Base-by-base conservation (phyloP, 805 yeast species). In the Yamadazyma olivae region DNA sequence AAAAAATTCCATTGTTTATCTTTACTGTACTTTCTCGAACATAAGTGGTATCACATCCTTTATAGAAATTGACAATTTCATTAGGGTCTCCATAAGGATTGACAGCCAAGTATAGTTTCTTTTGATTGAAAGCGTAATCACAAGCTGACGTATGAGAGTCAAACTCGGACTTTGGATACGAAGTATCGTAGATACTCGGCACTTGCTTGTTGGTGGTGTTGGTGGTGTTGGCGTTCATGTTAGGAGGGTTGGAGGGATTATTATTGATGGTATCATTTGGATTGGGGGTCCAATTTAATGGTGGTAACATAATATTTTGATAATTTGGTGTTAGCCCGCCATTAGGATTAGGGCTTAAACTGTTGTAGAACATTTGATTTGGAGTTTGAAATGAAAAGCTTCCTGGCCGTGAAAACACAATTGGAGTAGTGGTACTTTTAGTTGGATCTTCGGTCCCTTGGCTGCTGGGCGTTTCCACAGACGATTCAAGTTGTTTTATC, bases 1-100 rank as follows among this genome's bases (percentile, higher is more conserved):
- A 53, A 23, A 75, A 61, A 0, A 82, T 77, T 1, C 82, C 83
- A 51, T 66, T 70, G 45, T 69, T 67, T 40, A 64, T 62, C 21
- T 70, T 53, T 28, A 75, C 53, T 10, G 49, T 36, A 3, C 67
- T 56, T 32, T 61, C 67, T 18, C 61, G 61, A 13, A 64, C 41
- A 34, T 66, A 54, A 36, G 74, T 59, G 0, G 82, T 71, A 3
- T 65, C 43, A 43, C 62, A 63, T 2, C 72, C 74, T 1, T 54
- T 55, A 40, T 63, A 70, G 22, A 75, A 57, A 35, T 71, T 62
- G 5, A 77, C 56, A 1, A 39, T 38, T 9, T 70, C 77, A 15
- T 61, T 51, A 3, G 51, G 28, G 25, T 50, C 33, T 16, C 43
- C 34, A 41, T 50, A 41, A 16, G 63, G 53, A 41, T 59, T 47